Evolutionary conservation across 306 rosid species (phyloP), one percentile per base, ranked within the genome.

Genomic region (Ceratonia siliqua): DNA sequence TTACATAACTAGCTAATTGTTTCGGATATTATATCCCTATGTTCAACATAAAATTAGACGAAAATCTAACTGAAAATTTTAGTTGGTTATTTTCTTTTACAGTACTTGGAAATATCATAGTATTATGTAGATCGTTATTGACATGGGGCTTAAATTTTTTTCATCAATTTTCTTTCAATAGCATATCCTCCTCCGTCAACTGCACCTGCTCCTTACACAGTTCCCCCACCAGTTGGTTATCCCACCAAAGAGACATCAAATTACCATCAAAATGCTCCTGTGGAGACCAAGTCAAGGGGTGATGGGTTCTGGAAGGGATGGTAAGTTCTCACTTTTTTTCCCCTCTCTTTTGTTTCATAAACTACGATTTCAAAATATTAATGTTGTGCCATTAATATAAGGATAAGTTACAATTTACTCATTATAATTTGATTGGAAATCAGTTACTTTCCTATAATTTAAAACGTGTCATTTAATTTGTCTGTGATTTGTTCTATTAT

Each of bases 241-340:
- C 97, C 97, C 12, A 88, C 81, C 18, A 81, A 42, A 46, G 94
- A 87, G 21, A 81, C 53, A 22, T 52, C 86, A 8, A 74, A 42
- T 0, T 61, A 69, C 69, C 64, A 82, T 46, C 88, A 73, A 20
- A 75, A 68, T 62, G 49, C 52, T 57, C 55, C 63, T 0, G 70
- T 77, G 32, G 76, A 85, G 62, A 87, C 96, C 74, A 85, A 82
- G 72, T 85, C 94, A 5, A 88, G 72, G 82, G 98, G 98, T 33
- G 98, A 87, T 17, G 98, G 98, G 58, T 90, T 92, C 75, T 92
- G 88, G 92, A 88, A 92, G 49, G 98, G 96, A 75, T 90, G 96
- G 96, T 90, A 82, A 76, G 62, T 35, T 25, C 5, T 48, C 35
- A 28, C 2, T 58, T 42, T 38, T 72, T 53, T 62, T 33, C 39